Percentiles rank a stretch among this genome's conserved stretches.
These are phyloP conservation scores for Emydomyces testavorans DNA, from an alignment of 2,329 filamentous ascomycete genomes.

Conservation along the genomic window DNA sequence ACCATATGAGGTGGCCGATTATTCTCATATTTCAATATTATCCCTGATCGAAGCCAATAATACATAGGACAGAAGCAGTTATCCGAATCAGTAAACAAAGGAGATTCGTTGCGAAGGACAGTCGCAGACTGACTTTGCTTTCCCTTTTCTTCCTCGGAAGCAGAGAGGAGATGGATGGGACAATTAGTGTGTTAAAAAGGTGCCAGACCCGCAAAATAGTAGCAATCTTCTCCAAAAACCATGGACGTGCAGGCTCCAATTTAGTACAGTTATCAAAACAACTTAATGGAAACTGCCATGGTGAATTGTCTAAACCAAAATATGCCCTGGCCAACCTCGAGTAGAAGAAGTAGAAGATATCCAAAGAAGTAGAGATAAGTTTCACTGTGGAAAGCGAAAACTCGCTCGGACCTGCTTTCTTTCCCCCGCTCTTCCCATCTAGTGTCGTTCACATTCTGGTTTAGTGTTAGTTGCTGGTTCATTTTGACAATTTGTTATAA, in stretches of 20 bases:
- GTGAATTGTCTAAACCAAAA: slow-evolving; percentile 29
- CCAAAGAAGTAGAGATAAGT: slow-evolving; percentile 1
- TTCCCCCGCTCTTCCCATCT: slow-evolving; percentile 17
- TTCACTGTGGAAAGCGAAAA: slow-evolving; percentile 8
- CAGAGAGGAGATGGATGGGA: slow-evolving; percentile 1
- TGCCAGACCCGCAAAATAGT: neutral
- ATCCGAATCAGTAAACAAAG: slow-evolving; percentile 19
- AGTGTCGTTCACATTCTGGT: slow-evolving; percentile 29
- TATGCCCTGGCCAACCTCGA: slow-evolving; percentile 37
- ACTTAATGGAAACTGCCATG: neutral
- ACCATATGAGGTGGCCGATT: slow-evolving; percentile 34
- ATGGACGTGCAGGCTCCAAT: slow-evolving; percentile 14
- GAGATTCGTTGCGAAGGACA: slow-evolving; percentile 23
- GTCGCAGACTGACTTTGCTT: slow-evolving; percentile 23
- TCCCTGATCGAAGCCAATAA: slow-evolving; percentile 26
- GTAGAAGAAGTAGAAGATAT: slow-evolving; percentile 5
- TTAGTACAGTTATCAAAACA: neutral
- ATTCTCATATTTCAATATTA: slow-evolving; percentile 31
- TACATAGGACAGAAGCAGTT: slow-evolving; percentile 19
- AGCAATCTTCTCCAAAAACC: neutral
- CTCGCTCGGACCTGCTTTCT: slow-evolving; percentile 7
- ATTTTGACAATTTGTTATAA: slow-evolving; percentile 20
- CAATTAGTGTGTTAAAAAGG: slow-evolving; percentile 7
- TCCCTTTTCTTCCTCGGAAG: slow-evolving; percentile 15
- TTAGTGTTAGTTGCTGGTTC: slow-evolving; percentile 19